These are phyloP conservation scores for Sordariomycetes sp. DNA, from an alignment of 2,329 filamentous ascomycete genomes.

Conservation along the genomic window DNA sequence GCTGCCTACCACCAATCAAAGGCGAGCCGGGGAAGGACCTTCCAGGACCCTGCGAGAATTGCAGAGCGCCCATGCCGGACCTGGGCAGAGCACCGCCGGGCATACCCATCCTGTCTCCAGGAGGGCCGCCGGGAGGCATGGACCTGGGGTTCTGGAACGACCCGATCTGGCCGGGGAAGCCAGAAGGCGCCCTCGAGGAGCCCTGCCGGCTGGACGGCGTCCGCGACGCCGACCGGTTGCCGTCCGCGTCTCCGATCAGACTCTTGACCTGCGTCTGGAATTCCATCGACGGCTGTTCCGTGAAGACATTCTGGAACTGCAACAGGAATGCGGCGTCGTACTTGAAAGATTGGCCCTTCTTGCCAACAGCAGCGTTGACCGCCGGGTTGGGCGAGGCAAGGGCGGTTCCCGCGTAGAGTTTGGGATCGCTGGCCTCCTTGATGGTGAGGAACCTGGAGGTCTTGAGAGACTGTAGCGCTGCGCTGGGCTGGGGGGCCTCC, in stretches of 20 bases:
- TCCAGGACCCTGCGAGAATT: slow-evolving; percentile 16
- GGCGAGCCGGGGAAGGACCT: slow-evolving; percentile 51
- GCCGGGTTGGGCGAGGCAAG: slow-evolving; percentile 87
- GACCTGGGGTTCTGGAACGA: not conserved
- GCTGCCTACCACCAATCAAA: slow-evolving; percentile 40
- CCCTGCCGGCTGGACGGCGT: slow-evolving; percentile 34
- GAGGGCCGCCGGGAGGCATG: not conserved
- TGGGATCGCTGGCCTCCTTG: slow-evolving; percentile 31
- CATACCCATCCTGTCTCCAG: not conserved
- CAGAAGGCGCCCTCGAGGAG: not conserved
- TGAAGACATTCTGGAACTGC: slow-evolving; percentile 93
- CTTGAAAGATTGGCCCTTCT: slow-evolving; percentile 76
- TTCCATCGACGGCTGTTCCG: slow-evolving; percentile 88
- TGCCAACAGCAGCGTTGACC: slow-evolving; percentile 68
- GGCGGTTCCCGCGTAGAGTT: slow-evolving; percentile 24
- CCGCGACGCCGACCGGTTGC: slow-evolving; percentile 33
- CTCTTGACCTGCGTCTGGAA: slow-evolving; percentile 86
- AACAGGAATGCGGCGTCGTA: slow-evolving; percentile 94
- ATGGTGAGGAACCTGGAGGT: slow-evolving; percentile 81
- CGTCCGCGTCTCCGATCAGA: slow-evolving; percentile 59
- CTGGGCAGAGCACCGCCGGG: slow-evolving; percentile 2
- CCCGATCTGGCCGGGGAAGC: not conserved
- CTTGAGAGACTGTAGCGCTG: slow-evolving; percentile 86
- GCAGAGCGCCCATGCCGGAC: slow-evolving; percentile 5
- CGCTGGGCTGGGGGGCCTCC: slow-evolving; percentile 86